These are phyloP conservation scores for Styphnolobium japonicum DNA, from an alignment of 306 rosid species.

Conservation along the genomic window DNA sequence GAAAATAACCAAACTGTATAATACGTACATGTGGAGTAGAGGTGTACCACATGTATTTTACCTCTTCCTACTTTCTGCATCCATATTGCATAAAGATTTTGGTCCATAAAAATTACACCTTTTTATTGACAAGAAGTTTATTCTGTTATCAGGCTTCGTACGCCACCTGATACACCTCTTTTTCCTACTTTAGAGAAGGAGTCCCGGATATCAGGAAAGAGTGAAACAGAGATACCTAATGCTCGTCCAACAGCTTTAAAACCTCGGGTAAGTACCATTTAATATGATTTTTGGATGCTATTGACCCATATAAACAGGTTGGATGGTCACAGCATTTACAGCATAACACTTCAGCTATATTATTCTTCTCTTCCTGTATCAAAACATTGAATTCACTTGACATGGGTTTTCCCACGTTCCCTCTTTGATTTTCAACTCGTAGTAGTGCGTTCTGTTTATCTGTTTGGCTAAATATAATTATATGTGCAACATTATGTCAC, in stretches of 20 bases:
- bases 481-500: constrained; percentile 18
- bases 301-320: neutral
- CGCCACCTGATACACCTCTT: constrained; percentile 82
- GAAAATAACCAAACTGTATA: too few species aligned
- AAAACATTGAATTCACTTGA: neutral
- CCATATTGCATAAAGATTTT: neutral
- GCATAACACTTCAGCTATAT: neutral
- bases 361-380: neutral
- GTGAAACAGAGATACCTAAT: constrained; percentile 38
- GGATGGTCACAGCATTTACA: neutral
- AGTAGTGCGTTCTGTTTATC: constrained; percentile 4
- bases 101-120: neutral
- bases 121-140: constrained; percentile 15
- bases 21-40: too few species aligned
- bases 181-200: constrained; percentile 68
- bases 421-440: neutral
- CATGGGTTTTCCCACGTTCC: neutral
- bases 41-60: neutral
- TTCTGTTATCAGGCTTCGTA: constrained; percentile 66
- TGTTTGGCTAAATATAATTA: neutral
- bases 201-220: constrained; percentile 42
- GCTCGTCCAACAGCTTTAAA: constrained; percentile 61
- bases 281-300: constrained; percentile 10
- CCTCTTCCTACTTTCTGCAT: constrained; percentile 6
- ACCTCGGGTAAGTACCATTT: constrained; percentile 59